phyloP scores from a whole-genome alignment of 495 filamentous ascomycete genomes.

The Hypoxylon trugodes region DNA sequence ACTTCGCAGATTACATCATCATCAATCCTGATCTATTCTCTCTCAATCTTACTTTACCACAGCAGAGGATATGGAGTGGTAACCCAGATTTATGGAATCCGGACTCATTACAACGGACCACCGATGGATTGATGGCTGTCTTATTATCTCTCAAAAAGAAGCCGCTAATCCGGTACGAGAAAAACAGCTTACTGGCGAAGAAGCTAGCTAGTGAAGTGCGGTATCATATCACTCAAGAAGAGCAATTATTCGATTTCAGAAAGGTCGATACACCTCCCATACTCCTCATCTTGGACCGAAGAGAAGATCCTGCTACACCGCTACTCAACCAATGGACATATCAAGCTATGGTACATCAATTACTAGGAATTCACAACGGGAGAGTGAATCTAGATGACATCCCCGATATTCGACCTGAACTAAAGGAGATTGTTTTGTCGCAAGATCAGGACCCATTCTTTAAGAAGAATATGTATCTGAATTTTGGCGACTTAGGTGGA shows the following conservation, averaged over 20 bases:
- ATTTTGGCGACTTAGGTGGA: conserved; percentile 95
- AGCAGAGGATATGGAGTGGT: conserved; percentile 79
- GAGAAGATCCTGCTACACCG: conserved; percentile 96
- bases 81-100: conserved; percentile 89
- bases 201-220: conserved; percentile 92
- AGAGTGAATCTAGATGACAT: conserved; percentile 86
- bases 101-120: conserved; percentile 82
- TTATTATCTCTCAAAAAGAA: conserved; percentile 93
- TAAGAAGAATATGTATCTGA: conserved; percentile 99
- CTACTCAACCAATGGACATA: conserved; percentile 98
- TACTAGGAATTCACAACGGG: conserved; percentile 92
- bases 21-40: conserved; percentile 95
- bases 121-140: conserved; percentile 84
- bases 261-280: conserved; percentile 95
- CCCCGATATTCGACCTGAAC: conserved; percentile 87
- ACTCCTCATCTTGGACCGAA: conserved; percentile 85
- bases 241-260: conserved; percentile 96
- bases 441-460: conserved; percentile 99
- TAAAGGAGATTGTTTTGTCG: conserved; percentile 94
- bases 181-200: conserved; percentile 87
- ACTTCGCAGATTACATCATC: conserved; percentile 94
- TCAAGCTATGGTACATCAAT: conserved; percentile 98
- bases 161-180: conserved; percentile 92
- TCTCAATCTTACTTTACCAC: conserved; percentile 76
- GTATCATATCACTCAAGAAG: conserved; percentile 93